Conservation (phyloP, 805 yeast species). For the Cyberlindnera nakhonratchasimensis region DNA sequence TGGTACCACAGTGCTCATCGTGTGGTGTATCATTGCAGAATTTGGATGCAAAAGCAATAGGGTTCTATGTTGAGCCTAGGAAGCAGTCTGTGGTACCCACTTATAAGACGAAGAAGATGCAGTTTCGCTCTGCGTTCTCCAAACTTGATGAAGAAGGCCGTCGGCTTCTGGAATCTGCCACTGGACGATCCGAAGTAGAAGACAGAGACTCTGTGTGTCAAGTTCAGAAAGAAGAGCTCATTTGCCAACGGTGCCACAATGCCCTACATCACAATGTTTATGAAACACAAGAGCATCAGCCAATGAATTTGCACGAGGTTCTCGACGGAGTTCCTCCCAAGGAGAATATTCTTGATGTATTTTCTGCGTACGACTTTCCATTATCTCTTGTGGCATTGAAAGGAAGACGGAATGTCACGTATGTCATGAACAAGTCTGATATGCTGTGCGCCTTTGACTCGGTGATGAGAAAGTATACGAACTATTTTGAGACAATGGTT, state of each 20-base stretch:
- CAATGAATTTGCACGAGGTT: constrained; percentile 31
- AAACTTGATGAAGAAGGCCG: constrained; percentile 25
- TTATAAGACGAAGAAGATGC: constrained; percentile 17
- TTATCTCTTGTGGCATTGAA: constrained; percentile 30
- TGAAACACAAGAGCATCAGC: constrained; percentile 33
- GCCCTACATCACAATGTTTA: constrained; percentile 43
- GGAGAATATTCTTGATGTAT: constrained; percentile 53
- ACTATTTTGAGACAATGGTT: constrained; percentile 30
- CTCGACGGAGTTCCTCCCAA: constrained; percentile 36
- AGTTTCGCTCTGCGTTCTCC: constrained; percentile 21
- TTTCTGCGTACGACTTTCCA: constrained; percentile 74
- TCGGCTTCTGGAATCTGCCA: constrained; percentile 12
- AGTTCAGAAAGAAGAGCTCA: constrained; percentile 8
- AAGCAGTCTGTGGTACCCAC: constrained; percentile 4
- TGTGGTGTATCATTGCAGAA: constrained; percentile 57
- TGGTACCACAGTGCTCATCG: constrained; percentile 39
- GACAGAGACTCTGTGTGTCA: background rate
- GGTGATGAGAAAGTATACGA: constrained; percentile 31
- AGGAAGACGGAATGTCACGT: constrained; percentile 26
- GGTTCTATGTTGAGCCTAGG: constrained; percentile 39
- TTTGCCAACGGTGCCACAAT: constrained; percentile 57
- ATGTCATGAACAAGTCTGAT: constrained; percentile 41
- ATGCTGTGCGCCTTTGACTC: constrained; percentile 36
- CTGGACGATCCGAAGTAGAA: background rate
- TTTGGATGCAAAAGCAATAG: constrained; percentile 34